A percentile compares a stretch with the other conserved stretches of the same genome.
phyloP scores from a whole-genome alignment of 2,329 filamentous ascomycete species.

The Xylaria sp. region DNA sequence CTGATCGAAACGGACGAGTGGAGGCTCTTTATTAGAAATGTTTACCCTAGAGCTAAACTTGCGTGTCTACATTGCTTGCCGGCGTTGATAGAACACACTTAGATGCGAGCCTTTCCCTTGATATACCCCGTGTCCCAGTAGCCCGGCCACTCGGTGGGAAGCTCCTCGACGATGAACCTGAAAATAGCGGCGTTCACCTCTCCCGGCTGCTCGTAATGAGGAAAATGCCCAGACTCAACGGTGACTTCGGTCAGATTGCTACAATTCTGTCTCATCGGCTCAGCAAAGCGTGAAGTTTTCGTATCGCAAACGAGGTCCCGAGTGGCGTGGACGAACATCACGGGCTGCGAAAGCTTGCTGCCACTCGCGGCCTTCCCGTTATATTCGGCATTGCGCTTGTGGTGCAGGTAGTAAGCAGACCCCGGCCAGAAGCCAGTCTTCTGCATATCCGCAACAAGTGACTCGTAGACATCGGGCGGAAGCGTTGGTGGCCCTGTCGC shows the following conservation, averaged over 20 bases:
- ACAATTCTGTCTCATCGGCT: constrained; percentile 43
- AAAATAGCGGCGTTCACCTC: constrained; percentile 36
- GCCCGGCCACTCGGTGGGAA: constrained; percentile 29
- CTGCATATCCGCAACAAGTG: constrained; percentile 42
- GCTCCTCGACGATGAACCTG: constrained; percentile 33
- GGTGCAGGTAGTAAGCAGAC: constrained; percentile 47
- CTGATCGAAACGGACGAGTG: neutral
- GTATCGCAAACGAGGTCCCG: constrained; percentile 48
- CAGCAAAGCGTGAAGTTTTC: constrained; percentile 41
- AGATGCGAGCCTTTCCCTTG: constrained; percentile 26
- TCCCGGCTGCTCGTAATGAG: constrained; percentile 40
- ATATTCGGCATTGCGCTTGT: constrained; percentile 49
- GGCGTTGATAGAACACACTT: neutral
- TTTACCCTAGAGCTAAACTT: neutral
- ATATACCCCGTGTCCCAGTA: constrained; percentile 29
- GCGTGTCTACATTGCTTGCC: too few species aligned
- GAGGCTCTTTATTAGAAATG: too few species aligned
- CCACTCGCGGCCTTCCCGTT: constrained; percentile 36
- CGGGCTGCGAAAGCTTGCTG: constrained; percentile 39
- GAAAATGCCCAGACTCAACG: constrained; percentile 45
- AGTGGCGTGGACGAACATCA: constrained; percentile 44
- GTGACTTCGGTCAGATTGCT: constrained; percentile 47
- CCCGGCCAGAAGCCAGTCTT: constrained; percentile 45
- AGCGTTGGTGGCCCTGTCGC: constrained; percentile 7
- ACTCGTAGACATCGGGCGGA: constrained; percentile 28